Evolutionary conservation across 2,329 filamentous ascomycete species (phyloP).

Genomic region (Apiospora kogelbergensis): DNA sequence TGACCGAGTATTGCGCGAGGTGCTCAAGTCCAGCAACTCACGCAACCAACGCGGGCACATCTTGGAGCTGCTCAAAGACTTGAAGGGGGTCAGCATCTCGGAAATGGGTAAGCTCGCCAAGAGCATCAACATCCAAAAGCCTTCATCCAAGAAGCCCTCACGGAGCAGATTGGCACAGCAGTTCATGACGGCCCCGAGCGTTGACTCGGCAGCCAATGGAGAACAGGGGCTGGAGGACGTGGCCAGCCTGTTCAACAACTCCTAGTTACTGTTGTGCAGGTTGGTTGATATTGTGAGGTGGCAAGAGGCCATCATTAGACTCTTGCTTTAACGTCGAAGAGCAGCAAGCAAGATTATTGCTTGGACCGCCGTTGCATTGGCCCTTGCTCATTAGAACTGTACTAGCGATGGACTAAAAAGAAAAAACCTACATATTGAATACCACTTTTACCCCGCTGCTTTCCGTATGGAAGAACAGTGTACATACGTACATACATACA

Average conservation of each 20-base stretch:
- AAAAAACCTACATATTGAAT: no score
- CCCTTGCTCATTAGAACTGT: no score
- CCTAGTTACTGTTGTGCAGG: slow-evolving; percentile 17
- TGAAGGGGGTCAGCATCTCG: slow-evolving; percentile 88
- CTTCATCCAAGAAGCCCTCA: slow-evolving; percentile 38
- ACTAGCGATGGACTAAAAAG: no score
- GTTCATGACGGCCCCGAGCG: slow-evolving; percentile 57
- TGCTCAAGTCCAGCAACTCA: slow-evolving; percentile 60
- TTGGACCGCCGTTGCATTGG: no score
- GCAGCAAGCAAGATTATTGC: no score
- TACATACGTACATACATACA: no score
- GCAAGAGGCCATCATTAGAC: background rate
- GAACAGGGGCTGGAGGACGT: slow-evolving; percentile 56
- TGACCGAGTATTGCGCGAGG: slow-evolving; percentile 59
- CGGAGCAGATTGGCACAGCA: slow-evolving; percentile 64
- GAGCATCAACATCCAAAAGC: slow-evolving; percentile 37
- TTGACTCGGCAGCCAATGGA: slow-evolving; percentile 27
- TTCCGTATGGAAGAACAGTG: no score
- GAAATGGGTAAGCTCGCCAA: slow-evolving; percentile 84
- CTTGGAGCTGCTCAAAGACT: slow-evolving; percentile 78
- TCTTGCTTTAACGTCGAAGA: no score
- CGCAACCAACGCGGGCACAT: slow-evolving; percentile 79
- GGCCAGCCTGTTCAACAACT: slow-evolving; percentile 48
- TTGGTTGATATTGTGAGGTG: no score
- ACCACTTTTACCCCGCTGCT: no score